A percentile compares a stretch with the other conserved stretches of the same genome.
phyloP scores from a whole-genome alignment of 306 rosid genomes.

The Senna tora region DNA sequence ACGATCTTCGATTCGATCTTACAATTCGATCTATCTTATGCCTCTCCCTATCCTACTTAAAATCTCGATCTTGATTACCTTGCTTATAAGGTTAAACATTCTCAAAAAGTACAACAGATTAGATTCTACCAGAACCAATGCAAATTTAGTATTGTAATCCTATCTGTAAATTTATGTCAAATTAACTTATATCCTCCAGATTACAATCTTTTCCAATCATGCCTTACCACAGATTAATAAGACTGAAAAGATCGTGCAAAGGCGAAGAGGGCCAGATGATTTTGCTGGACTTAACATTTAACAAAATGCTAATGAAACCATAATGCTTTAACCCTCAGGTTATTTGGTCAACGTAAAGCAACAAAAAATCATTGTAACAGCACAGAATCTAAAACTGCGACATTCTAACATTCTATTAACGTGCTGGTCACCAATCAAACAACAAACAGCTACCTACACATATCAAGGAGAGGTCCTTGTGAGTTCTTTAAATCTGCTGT shows the following conservation, averaged over 20 bases:
- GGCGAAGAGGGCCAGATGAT: neutral
- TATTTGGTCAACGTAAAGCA: slow-evolving; percentile 11
- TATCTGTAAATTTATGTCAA: neutral
- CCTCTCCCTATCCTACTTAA: no score
- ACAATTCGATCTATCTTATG: no score
- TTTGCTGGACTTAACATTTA: neutral
- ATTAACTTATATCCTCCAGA: neutral
- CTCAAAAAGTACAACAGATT: neutral
- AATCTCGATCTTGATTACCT: no score
- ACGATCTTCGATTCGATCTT: no score
- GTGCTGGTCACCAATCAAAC: neutral
- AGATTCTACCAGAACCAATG: neutral
- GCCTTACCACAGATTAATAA: neutral
- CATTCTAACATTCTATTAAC: slow-evolving; percentile 17
- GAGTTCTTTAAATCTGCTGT: neutral
- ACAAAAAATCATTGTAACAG: neutral
- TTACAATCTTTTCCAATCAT: neutral
- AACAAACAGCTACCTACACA: neutral
- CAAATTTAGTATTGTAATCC: neutral
- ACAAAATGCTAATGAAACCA: neutral
- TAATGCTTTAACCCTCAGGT: slow-evolving; percentile 1
- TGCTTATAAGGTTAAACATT: neutral
- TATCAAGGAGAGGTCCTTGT: neutral
- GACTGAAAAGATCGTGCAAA: neutral
- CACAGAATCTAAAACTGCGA: slow-evolving; percentile 2